Evolutionary conservation across 192 early-diverging fungal genomes (phyloP).

Genomic region (Coemansia sp.): DNA sequence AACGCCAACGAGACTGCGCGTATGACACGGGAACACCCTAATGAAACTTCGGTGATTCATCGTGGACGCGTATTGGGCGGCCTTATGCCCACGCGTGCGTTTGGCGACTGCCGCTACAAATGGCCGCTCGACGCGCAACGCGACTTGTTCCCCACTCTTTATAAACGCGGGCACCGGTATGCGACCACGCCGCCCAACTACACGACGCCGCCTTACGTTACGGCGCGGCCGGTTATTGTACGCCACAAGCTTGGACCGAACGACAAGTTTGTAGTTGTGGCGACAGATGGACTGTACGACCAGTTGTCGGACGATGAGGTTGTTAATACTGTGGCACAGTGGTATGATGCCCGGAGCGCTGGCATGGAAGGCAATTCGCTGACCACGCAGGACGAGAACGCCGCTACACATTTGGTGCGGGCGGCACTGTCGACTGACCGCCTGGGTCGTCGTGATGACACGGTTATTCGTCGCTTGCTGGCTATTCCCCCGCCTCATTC

Average conservation of each 20-base stretch:
- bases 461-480: constrained; percentile 62
- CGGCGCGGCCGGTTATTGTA: constrained; percentile 69
- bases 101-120: constrained; percentile 72
- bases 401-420: constrained; percentile 71
- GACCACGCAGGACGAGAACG: constrained; percentile 57
- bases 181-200: constrained; percentile 55
- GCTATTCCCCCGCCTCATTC: constrained; percentile 64
- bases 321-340: constrained; percentile 39
- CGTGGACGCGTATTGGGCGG: constrained; percentile 64
- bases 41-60: constrained; percentile 62
- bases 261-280: constrained; percentile 76
- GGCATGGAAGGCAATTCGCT: background rate
- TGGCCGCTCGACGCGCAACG: constrained; percentile 64
- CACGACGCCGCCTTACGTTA: constrained; percentile 72
- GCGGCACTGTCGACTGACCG: constrained; percentile 55
- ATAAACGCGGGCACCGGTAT: constrained; percentile 39
- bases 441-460: constrained; percentile 61
- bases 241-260: constrained; percentile 59
- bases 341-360: constrained; percentile 39
- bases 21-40: constrained; percentile 69
- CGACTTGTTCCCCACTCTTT: constrained; percentile 39
- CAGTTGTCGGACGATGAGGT: constrained; percentile 66
- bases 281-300: constrained; percentile 84
- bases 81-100: constrained; percentile 58
- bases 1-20: constrained; percentile 59